phyloP scores from a whole-genome alignment of 1,284 basidiomycete genomes.

The Irpex rosettiformis region DNA sequence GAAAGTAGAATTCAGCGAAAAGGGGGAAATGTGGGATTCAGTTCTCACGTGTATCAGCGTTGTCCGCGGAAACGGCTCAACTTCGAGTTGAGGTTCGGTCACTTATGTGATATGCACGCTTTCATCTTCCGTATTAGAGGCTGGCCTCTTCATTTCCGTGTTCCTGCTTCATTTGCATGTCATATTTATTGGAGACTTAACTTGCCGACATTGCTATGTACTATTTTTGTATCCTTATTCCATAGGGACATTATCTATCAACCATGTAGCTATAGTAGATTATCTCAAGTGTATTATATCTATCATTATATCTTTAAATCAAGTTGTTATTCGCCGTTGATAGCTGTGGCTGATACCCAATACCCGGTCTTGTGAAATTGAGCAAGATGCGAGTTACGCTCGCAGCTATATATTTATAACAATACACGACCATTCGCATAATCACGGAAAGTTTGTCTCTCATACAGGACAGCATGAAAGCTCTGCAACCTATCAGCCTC shows the following conservation, averaged over 20 bases:
- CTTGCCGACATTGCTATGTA: not conserved
- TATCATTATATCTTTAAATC: not conserved
- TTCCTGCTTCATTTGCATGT: not conserved
- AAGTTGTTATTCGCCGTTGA: not conserved
- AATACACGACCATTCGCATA: too few species aligned
- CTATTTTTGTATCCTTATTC: not conserved
- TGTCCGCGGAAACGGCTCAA: slow-evolving; percentile 12
- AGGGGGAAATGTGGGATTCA: slow-evolving; percentile 28
- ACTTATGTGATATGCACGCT: not conserved
- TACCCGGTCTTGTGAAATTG: too few species aligned
- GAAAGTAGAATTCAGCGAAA: slow-evolving; percentile 1
- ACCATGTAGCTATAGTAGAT: not conserved
- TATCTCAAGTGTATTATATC: not conserved
- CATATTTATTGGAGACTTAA: not conserved
- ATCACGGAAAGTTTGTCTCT: too few species aligned
- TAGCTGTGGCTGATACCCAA: too few species aligned
- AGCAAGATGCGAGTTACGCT: too few species aligned
- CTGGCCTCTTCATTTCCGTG: not conserved
- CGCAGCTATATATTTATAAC: too few species aligned
- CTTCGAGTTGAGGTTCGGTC: not conserved
- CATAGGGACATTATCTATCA: not conserved
- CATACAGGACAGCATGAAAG: not conserved
- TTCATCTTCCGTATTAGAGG: not conserved
- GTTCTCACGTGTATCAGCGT: slow-evolving; percentile 28
- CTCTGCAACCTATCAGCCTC: not conserved